Evolutionary conservation across 768 basidiomycete species (phyloP).

Genomic region (Trametes punicea): DNA sequence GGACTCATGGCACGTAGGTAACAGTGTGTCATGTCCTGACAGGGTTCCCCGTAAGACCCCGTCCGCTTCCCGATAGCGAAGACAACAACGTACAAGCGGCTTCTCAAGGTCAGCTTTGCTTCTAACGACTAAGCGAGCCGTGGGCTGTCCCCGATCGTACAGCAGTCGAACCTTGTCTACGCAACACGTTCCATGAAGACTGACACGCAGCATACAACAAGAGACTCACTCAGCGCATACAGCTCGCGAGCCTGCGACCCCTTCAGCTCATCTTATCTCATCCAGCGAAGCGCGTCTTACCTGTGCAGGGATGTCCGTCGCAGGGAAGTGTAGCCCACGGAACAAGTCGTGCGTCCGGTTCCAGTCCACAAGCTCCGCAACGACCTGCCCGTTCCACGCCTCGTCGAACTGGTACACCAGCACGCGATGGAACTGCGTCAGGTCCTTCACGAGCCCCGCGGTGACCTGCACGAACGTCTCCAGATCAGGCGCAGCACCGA

Average conservation of each 20-base stretch:
- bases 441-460: slow-evolving; percentile 70
- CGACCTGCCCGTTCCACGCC: slow-evolving; percentile 72
- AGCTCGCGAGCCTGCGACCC: slow-evolving; percentile 53
- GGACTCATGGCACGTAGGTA: slow-evolving; percentile 87
- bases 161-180: slow-evolving; percentile 73
- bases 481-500: slow-evolving; percentile 61
- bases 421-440: slow-evolving; percentile 80
- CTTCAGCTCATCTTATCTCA: not conserved
- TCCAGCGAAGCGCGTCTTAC: slow-evolving; percentile 30
- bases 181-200: not conserved
- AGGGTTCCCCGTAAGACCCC: not conserved
- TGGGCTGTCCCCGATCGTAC: slow-evolving; percentile 69
- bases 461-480: slow-evolving; percentile 69
- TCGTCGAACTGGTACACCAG: slow-evolving; percentile 84
- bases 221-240: slow-evolving; percentile 58
- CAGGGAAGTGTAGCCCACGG: slow-evolving; percentile 69
- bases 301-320: slow-evolving; percentile 65
- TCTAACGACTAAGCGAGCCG: slow-evolving; percentile 69
- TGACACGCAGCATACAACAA: not conserved
- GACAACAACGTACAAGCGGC: slow-evolving; percentile 55
- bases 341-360: slow-evolving; percentile 68
- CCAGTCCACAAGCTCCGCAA: slow-evolving; percentile 81
- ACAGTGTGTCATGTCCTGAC: slow-evolving; percentile 78
- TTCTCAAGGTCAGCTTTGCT: slow-evolving; percentile 58
- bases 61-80: not conserved